Percentiles rank a stretch among this genome's conserved stretches.
phyloP scores from a whole-genome alignment of 768 basidiomycete species.

The Suillus clintonianus region DNA sequence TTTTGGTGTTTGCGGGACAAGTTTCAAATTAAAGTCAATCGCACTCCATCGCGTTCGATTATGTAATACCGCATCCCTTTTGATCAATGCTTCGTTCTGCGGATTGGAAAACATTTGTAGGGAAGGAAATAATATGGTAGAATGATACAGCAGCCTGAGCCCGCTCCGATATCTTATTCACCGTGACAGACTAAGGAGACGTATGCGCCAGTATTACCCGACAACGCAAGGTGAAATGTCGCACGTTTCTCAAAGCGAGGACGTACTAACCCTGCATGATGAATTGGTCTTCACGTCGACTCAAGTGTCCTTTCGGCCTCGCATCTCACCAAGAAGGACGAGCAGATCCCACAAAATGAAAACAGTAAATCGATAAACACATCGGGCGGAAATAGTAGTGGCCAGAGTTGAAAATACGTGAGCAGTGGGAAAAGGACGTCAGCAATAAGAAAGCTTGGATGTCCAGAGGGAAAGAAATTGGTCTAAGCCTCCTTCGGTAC shows the following conservation, averaged over 20 bases:
- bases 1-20: background rate
- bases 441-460: background rate
- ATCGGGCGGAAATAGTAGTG: background rate
- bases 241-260: background rate
- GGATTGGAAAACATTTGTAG: background rate
- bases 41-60: background rate
- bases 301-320: background rate
- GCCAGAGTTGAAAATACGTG: background rate
- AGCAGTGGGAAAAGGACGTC: background rate
- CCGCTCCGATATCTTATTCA: background rate
- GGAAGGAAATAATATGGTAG: background rate
- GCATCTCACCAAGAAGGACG: background rate
- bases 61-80: background rate
- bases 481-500: background rate
- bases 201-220: background rate
- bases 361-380: background rate
- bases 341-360: background rate
- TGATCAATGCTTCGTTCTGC: background rate
- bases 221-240: background rate
- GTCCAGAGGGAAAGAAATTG: background rate
- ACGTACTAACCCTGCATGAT: background rate
- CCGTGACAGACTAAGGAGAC: background rate
- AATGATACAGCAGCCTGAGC: conserved; percentile 41
- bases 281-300: background rate
- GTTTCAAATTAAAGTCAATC: background rate